phyloP scores from a whole-genome alignment of 2,329 filamentous ascomycete species.

The Paraconiothyrium brasiliense region DNA sequence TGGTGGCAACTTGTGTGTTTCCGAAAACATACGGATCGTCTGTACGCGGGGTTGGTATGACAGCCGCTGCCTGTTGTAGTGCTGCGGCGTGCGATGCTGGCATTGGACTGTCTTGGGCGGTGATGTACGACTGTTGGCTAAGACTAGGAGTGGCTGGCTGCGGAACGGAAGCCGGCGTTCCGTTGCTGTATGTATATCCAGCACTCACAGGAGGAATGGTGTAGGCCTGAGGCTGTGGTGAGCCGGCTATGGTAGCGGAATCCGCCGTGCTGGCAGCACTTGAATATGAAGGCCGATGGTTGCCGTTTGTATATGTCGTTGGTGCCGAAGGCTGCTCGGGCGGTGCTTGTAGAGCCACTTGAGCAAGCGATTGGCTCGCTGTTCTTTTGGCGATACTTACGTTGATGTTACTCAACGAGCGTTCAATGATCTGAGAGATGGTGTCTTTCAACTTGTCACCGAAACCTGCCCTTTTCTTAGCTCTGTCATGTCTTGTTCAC shows the following conservation, averaged over 20 bases:
- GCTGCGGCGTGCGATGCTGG: constrained; percentile 42
- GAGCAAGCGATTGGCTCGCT: constrained; percentile 55
- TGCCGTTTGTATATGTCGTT: constrained; percentile 34
- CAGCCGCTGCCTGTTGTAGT: constrained; percentile 37
- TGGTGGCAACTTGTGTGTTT: constrained; percentile 28
- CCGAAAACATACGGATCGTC: constrained; percentile 36
- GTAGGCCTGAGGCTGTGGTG: constrained; percentile 34
- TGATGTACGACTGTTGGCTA: constrained; percentile 40
- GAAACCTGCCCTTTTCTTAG: constrained; percentile 51
- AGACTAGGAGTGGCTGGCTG: constrained; percentile 35
- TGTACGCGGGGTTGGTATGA: constrained; percentile 31
- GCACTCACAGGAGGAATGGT: constrained; percentile 24
- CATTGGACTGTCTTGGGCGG: constrained; percentile 38
- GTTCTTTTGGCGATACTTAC: constrained; percentile 55
- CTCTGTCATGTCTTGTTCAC: background rate
- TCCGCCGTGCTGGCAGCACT: constrained; percentile 29
- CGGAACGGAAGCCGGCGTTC: constrained; percentile 30
- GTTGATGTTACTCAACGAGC: constrained; percentile 58
- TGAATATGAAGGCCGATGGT: constrained; percentile 37
- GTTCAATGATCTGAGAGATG: constrained; percentile 60
- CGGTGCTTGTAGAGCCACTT: constrained; percentile 45
- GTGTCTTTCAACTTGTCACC: constrained; percentile 59
- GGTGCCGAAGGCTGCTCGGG: constrained; percentile 29
- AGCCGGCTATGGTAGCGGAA: constrained; percentile 27
- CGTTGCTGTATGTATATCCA: constrained; percentile 39